Base-by-base conservation (phyloP, 768 basidiomycete genomes). In the Mycena alexandri region DNA sequence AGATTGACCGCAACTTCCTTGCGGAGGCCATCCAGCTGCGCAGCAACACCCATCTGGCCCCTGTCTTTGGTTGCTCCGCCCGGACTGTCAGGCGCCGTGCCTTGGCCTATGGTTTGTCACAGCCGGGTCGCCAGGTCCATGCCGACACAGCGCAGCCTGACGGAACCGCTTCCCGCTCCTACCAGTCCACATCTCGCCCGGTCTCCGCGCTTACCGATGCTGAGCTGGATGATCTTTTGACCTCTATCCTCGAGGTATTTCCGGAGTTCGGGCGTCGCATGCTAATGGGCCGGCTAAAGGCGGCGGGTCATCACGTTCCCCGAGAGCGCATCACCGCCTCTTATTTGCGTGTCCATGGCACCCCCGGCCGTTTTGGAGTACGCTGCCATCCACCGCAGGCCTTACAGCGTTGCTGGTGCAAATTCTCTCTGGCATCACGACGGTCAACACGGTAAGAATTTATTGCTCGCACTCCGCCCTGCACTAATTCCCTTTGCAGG, bases 371-470 rank as follows among this genome's bases (percentile, higher is more conserved):
- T 16, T 79, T 81, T 73, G 75, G 75, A 24, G 53, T 38, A 3
- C 72, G 71, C 6, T n/a, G 43, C 60, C 12, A 80, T 81, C 29
- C 46, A 70, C 16, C 65, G 77, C 5, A 34, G 68, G 34, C 70
- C 66, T 2, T 84, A 84, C 64, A 61, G 60, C 3, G 82, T 82
- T 6, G 68, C 76, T 6, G 79, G 79, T 0, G 73, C 72, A 2
- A 82, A 83, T 64, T 77, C 80, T 2, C 73, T 84, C 1, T 79
- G 76, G 77, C 81, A 83, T 59, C 77, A 79, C 64, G 80, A 82
- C 63, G 80, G 79, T 0, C 77, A 82, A 52, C 81, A 80, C 67
- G 76, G 79, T 76, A 58, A 14, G 33, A 29, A 57, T 60, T 47
- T 29, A 29, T 21, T 44, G 13, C 29, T 34, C 14, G 12, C 6